Evolutionary conservation across 2,329 filamentous ascomycete genomes (phyloP).

Genomic region (Sporothrix brasiliensis): DNA sequence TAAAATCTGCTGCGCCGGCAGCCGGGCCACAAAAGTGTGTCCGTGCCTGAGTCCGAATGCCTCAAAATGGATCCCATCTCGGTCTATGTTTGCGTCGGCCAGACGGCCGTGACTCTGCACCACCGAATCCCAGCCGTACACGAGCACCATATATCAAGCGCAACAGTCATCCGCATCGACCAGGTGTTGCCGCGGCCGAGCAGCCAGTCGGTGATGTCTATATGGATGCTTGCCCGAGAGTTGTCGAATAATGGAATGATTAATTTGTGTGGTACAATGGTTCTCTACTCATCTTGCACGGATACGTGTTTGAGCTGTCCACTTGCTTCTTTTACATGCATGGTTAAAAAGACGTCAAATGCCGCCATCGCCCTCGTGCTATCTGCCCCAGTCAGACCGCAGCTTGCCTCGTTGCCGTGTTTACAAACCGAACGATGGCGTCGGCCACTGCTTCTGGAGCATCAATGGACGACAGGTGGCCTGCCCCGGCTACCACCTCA

Average conservation of each 20-base stretch:
- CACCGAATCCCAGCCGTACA: background rate
- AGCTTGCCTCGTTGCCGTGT: background rate
- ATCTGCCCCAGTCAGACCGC: background rate
- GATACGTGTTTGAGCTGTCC: no score
- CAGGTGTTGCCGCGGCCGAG: no score
- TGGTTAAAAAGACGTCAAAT: no score
- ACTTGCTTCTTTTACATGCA: background rate
- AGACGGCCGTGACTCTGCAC: background rate
- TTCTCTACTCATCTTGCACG: no score
- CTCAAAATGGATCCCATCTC: background rate
- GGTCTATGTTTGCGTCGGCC: background rate
- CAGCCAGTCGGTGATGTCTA: no score
- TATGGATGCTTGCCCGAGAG: no score
- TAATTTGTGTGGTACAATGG: no score
- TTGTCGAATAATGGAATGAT: no score
- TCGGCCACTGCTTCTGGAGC: constrained; percentile 28
- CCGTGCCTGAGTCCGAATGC: background rate
- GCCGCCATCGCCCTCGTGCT: no score
- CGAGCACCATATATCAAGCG: background rate
- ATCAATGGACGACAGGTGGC: constrained; percentile 34
- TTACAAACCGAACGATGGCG: constrained; percentile 38
- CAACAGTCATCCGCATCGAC: background rate
- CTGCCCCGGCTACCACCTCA: constrained; percentile 35
- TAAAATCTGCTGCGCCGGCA: background rate
- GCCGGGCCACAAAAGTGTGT: background rate